A percentile compares a stretch with the other conserved stretches of the same genome.
phyloP scores from a whole-genome alignment of 805 yeast genomes.

The Wickerhamiella alocasiicola region DNA sequence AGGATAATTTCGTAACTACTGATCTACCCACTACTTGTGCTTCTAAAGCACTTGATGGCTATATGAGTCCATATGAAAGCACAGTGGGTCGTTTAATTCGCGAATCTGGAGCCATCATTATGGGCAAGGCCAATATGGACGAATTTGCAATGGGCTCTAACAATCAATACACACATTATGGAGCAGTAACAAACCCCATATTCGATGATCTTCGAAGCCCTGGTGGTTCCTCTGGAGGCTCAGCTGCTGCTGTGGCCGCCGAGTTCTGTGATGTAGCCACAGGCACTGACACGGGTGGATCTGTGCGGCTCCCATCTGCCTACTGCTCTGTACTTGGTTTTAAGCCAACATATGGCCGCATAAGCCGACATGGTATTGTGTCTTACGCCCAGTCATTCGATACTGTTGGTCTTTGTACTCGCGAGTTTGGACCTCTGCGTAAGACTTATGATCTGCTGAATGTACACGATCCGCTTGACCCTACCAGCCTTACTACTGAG shows the following conservation, averaged over 20 bases:
- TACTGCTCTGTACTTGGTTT: conserved; percentile 76
- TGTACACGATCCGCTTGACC: conserved; percentile 58
- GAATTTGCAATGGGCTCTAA: conserved; percentile 91
- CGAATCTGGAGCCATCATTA: conserved; percentile 35
- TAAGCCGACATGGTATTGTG: conserved; percentile 84
- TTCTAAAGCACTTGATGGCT: conserved; percentile 47
- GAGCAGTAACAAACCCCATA: conserved; percentile 32
- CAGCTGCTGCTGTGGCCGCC: conserved; percentile 83
- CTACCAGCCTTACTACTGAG: conserved; percentile 37
- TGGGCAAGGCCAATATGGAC: conserved; percentile 86
- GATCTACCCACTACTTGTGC: conserved; percentile 67
- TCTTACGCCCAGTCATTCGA: conserved; percentile 91
- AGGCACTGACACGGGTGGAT: conserved; percentile 98
- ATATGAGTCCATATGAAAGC: conserved; percentile 68
- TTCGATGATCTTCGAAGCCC: conserved; percentile 35
- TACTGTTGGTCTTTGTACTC: conserved; percentile 76
- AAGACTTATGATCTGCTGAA: conserved; percentile 47
- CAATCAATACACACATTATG: conserved; percentile 27
- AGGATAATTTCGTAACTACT: conserved; percentile 69
- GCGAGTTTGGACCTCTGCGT: conserved; percentile 33
- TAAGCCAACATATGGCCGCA: conserved; percentile 86
- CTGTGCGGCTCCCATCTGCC: conserved; percentile 84
- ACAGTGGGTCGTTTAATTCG: conserved; percentile 51
- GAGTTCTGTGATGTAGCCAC: conserved; percentile 58
- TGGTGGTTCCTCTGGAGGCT: conserved; percentile 96